phyloP scores from a whole-genome alignment of 2,329 filamentous ascomycete species.

The Rugonectria rugulosa region DNA sequence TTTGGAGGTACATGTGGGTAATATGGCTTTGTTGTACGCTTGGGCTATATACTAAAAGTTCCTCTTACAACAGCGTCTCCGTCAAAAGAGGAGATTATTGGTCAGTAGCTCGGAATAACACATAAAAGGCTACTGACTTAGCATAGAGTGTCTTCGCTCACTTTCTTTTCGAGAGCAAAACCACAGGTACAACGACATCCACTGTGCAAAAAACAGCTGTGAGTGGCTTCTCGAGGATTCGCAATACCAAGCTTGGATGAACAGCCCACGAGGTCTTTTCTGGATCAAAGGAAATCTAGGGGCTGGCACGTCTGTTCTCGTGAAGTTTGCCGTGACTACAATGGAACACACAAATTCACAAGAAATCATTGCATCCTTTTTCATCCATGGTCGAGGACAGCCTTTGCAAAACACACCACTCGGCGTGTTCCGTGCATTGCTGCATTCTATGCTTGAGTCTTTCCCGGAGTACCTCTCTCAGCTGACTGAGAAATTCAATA shows the following conservation, averaged over 20 bases:
- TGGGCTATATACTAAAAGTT: background rate
- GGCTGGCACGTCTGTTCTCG: constrained; percentile 9
- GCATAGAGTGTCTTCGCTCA: constrained; percentile 4
- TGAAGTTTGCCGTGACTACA: constrained; percentile 1
- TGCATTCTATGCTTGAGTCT: background rate
- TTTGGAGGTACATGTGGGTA: background rate
- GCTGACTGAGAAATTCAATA: background rate
- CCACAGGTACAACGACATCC: constrained; percentile 3
- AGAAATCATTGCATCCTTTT: constrained; percentile 5
- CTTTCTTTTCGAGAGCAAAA: constrained; percentile 11
- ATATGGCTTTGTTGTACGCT: background rate
- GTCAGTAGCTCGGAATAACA: background rate
- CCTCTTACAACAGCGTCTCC: background rate
- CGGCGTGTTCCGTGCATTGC: constrained; percentile 1
- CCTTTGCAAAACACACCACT: constrained; percentile 6
- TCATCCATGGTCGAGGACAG: constrained; percentile 7
- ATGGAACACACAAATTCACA: background rate
- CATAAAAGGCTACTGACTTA: background rate
- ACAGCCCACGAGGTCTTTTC: constrained; percentile 2
- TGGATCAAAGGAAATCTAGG: constrained; percentile 16
- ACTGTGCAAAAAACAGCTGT: constrained; percentile 1
- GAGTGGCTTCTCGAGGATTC: constrained; percentile 9
- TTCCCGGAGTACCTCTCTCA: background rate
- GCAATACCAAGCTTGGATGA: constrained; percentile 11
- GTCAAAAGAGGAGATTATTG: background rate